A percentile compares a stretch with the other conserved stretches of the same genome.
These are phyloP conservation scores for Backusella westeae DNA, from an alignment of 192 early-diverging fungal genomes.

Conservation along the genomic window DNA sequence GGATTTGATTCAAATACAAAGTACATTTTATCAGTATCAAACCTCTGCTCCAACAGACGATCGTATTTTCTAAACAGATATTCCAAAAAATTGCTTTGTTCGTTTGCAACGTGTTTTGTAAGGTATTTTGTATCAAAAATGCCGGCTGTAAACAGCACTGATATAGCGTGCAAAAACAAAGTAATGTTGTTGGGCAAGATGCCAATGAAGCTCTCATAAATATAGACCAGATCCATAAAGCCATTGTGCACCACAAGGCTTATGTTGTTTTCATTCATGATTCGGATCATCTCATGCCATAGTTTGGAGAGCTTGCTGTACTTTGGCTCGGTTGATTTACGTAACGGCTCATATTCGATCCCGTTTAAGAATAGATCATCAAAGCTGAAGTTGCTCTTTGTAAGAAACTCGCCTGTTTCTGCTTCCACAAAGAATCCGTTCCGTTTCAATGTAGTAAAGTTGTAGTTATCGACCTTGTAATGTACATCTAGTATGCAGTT, in stretches of 20 bases:
- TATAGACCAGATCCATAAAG: constrained; percentile 86
- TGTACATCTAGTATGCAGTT: not conserved
- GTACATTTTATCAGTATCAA: not conserved
- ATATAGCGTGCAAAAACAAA: constrained; percentile 74
- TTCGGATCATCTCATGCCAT: constrained; percentile 7
- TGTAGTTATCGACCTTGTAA: constrained; percentile 58
- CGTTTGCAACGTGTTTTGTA: constrained; percentile 63
- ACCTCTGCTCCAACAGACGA: constrained; percentile 7
- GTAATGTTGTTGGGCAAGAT: constrained; percentile 67
- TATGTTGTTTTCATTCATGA: constrained; percentile 29
- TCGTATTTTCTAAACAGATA: constrained; percentile 65
- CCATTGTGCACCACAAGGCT: constrained; percentile 94
- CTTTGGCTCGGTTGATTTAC: not conserved
- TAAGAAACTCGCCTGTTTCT: constrained; percentile 74
- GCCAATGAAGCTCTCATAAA: constrained; percentile 89
- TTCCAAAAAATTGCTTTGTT: constrained; percentile 63
- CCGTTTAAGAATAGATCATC: constrained; percentile 72
- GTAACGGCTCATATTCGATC: constrained; percentile 75
- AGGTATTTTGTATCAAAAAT: constrained; percentile 94
- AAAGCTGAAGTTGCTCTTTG: constrained; percentile 86
- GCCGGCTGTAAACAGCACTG: constrained; percentile 82
- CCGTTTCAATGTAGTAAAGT: constrained; percentile 16
- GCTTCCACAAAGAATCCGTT: constrained; percentile 61
- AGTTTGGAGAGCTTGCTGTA: not conserved
- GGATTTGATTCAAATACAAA: not conserved